phyloP scores from a whole-genome alignment of 768 basidiomycete species.

The Mycena vitilis region DNA sequence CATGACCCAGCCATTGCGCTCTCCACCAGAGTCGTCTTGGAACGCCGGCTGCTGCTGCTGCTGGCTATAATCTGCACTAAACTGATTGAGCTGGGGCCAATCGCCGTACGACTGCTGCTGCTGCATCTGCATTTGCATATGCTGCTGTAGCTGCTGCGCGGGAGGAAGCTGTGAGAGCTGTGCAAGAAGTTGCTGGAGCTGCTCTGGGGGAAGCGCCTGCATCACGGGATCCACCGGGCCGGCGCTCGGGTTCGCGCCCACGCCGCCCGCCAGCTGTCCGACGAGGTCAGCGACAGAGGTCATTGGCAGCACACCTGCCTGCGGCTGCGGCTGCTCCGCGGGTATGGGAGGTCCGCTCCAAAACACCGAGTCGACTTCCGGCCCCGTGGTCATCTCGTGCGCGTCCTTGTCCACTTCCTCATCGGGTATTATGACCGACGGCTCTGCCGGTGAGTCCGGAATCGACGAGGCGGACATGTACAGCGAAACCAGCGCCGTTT shows the following conservation, averaged over 20 bases:
- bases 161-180: conserved; percentile 44
- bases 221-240: conserved; percentile 53
- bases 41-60: conserved; percentile 41
- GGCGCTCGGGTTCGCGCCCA: conserved; percentile 45
- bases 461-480: conserved; percentile 80
- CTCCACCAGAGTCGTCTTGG: conserved; percentile 57
- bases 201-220: conserved; percentile 64
- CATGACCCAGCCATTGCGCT: conserved; percentile 56
- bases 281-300: conserved; percentile 78
- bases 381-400: conserved; percentile 75
- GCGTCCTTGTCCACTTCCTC: conserved; percentile 76
- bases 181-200: conserved; percentile 69
- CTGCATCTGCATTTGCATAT: conserved; percentile 17
- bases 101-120: conserved; percentile 48
- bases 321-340: conserved; percentile 26
- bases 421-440: conserved; percentile 66
- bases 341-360: conserved; percentile 62
- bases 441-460: conserved; percentile 83
- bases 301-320: conserved; percentile 39
- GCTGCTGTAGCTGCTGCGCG: conserved; percentile 21
- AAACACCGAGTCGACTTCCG: conserved; percentile 74
- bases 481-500: conserved; percentile 77
- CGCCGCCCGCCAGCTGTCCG: conserved; percentile 65
- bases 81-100: conserved; percentile 54
- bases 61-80: conserved; percentile 64